phyloP scores from a whole-genome alignment of 2,329 filamentous ascomycete genomes.

The Pseudogymnoascus sp. region DNA sequence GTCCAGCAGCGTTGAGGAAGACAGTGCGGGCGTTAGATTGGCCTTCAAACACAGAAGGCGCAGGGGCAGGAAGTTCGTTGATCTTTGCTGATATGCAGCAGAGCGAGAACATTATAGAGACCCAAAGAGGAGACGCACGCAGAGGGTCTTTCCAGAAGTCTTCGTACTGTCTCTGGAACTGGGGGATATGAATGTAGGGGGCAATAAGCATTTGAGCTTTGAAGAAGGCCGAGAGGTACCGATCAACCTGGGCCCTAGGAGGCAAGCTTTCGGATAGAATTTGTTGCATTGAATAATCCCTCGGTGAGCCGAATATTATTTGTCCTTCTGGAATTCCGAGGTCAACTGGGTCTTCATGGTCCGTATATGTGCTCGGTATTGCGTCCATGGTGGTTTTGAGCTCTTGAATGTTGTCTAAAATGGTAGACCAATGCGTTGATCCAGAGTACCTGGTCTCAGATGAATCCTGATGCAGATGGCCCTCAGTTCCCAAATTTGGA shows the following conservation, averaged over 20 bases:
- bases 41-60: background rate
- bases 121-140: constrained; percentile 19
- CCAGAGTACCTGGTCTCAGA: constrained; percentile 13
- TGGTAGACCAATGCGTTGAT: constrained; percentile 21
- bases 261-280: constrained; percentile 19
- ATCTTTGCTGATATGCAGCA: constrained; percentile 16
- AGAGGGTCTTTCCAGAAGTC: constrained; percentile 18
- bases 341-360: background rate
- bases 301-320: constrained; percentile 17
- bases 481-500: background rate
- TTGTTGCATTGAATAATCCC: constrained; percentile 13
- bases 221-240: constrained; percentile 19
- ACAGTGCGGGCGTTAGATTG: background rate
- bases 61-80: background rate
- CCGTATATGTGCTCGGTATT: constrained; percentile 3
- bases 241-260: constrained; percentile 18
- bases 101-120: constrained; percentile 23
- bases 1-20: constrained; percentile 17
- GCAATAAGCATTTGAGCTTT: constrained; percentile 15
- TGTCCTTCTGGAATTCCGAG: constrained; percentile 5
- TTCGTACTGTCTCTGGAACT: constrained; percentile 22
- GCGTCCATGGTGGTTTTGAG: constrained; percentile 10
- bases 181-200: constrained; percentile 20
- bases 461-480: background rate
- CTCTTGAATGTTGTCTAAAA: constrained; percentile 23